These are phyloP conservation scores for Tulasnella sp. DNA, from an alignment of 768 basidiomycete genomes.

Conservation along the genomic window DNA sequence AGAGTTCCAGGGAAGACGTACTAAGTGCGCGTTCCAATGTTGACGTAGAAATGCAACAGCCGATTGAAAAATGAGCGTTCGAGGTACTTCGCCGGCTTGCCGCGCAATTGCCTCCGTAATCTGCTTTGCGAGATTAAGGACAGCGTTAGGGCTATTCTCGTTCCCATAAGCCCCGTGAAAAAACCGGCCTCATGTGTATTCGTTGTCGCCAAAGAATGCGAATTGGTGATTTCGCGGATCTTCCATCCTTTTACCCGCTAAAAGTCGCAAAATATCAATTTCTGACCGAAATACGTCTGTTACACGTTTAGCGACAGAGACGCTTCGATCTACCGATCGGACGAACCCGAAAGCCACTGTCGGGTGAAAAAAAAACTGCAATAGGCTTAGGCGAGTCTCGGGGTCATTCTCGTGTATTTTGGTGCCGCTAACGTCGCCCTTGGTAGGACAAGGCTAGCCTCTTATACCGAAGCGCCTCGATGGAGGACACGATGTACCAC, in stretches of 20 bases:
- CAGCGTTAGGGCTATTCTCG: background rate
- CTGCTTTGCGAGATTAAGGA: background rate
- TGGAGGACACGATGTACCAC: background rate
- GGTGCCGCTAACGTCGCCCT: background rate
- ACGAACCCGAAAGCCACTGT: slow-evolving; percentile 5
- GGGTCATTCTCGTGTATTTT: background rate
- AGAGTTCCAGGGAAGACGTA: too few species aligned
- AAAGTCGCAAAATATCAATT: background rate
- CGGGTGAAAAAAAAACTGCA: background rate
- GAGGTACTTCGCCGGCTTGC: background rate
- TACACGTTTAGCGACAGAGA: background rate
- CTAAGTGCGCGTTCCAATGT: background rate
- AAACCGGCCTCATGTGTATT: background rate
- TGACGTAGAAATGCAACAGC: background rate
- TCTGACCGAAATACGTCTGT: background rate
- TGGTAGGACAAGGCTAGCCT: background rate
- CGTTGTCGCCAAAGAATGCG: background rate
- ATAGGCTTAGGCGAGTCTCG: background rate
- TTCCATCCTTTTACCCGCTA: background rate
- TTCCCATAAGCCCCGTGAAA: background rate
- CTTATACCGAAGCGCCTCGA: background rate
- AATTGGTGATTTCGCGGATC: background rate
- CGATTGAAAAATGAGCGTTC: background rate
- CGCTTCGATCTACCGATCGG: background rate
- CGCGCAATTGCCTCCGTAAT: background rate